These are phyloP conservation scores for Ogataea pini DNA, from an alignment of 805 yeast species.

Conservation along the genomic window DNA sequence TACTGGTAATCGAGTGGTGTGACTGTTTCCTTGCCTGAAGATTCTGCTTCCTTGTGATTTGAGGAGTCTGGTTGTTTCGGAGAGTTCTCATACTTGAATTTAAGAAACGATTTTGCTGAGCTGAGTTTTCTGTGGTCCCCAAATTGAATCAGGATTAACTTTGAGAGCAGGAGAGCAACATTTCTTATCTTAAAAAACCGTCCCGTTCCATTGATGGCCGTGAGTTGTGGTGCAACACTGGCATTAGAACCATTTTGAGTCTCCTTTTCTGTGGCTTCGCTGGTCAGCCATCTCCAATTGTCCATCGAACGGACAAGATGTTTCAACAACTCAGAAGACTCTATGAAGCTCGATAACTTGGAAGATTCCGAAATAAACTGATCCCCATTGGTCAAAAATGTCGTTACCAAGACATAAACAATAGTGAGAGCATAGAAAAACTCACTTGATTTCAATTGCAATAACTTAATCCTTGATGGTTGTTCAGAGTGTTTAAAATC, in stretches of 20 bases:
- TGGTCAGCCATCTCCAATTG: conserved; percentile 60
- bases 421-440: conserved; percentile 34
- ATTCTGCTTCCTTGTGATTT: no score
- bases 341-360: conserved; percentile 13
- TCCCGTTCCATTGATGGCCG: not conserved
- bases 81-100: conserved; percentile 38
- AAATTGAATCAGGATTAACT: conserved; percentile 56
- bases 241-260: conserved; percentile 11
- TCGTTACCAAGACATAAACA: conserved; percentile 24
- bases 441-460: conserved; percentile 27
- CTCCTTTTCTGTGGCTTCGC: conserved; percentile 26
- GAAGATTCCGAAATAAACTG: conserved; percentile 7
- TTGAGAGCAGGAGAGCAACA: conserved; percentile 53
- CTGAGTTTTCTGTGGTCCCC: conserved; percentile 52
- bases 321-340: conserved; percentile 41
- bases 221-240: not conserved
- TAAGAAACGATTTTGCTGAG: conserved; percentile 48
- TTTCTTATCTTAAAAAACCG: conserved; percentile 51
- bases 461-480: conserved; percentile 5
- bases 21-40: conserved; percentile 43
- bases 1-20: conserved; percentile 86
- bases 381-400: conserved; percentile 14
- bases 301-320: conserved; percentile 54
- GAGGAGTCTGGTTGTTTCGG: not conserved
- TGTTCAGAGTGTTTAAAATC: conserved; percentile 24